Percentiles rank a stretch among this genome's conserved stretches.
These are phyloP conservation scores for Eucalyptus fibrosa DNA, from an alignment of 345 rosid species.

Conservation along the genomic window DNA sequence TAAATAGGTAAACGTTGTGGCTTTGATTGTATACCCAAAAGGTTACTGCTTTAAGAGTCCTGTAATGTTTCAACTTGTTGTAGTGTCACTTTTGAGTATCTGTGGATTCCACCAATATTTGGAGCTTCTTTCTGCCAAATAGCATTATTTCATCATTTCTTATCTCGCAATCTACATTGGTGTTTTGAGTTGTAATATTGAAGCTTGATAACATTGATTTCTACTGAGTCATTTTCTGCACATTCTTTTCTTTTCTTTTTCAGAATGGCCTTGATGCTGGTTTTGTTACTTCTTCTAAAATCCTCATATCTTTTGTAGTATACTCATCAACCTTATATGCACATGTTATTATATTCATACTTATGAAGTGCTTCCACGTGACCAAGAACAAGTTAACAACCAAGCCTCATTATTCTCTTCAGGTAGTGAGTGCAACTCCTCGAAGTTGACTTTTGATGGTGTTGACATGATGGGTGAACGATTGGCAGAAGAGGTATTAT, in stretches of 20 bases:
- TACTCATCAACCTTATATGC: background rate
- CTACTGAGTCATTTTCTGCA: background rate
- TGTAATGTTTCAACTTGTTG: background rate
- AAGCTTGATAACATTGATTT: background rate
- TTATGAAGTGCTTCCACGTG: background rate
- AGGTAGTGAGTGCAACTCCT: slow-evolving; percentile 82
- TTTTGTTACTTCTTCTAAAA: background rate
- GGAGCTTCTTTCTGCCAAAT: background rate
- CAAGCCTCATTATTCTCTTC: slow-evolving; percentile 1
- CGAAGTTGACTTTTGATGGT: slow-evolving; percentile 79
- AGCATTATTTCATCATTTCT: background rate
- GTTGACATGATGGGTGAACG: slow-evolving; percentile 94
- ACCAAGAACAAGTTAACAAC: background rate
- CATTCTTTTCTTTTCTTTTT: background rate
- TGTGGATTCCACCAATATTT: background rate
- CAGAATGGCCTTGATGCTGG: background rate
- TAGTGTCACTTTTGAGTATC: background rate
- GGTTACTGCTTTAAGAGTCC: background rate
- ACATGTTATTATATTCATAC: background rate
- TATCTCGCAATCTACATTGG: background rate
- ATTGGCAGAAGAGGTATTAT: slow-evolving; percentile 76
- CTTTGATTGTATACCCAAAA: background rate
- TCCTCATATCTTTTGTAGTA: background rate
- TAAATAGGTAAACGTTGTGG: background rate
- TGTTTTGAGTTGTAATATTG: background rate